Conservation (phyloP, 441 rosid genomes). For the Pelargonium citronellum region DNA sequence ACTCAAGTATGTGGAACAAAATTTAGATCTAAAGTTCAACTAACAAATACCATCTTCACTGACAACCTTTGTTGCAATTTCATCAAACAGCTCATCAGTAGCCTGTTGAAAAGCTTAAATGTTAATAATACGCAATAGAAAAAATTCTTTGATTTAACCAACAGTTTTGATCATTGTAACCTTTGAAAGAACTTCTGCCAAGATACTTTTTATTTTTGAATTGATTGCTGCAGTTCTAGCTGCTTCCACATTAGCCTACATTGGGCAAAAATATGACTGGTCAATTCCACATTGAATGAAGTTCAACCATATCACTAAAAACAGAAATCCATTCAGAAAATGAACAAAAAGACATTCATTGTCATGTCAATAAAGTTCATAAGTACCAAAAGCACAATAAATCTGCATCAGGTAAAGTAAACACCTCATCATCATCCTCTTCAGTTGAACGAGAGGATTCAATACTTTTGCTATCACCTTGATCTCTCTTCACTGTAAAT, state of each 20-base stretch:
- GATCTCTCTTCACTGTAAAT: constrained; percentile 46
- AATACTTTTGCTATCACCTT: constrained; percentile 55
- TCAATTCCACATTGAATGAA: constrained; percentile 5
- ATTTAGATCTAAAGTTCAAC: constrained; percentile 15
- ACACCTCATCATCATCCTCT: constrained; percentile 86
- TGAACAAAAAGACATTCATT: neutral
- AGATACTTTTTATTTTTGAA: constrained; percentile 85
- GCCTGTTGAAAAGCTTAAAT: constrained; percentile 48
- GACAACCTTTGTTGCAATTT: constrained; percentile 86
- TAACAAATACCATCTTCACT: constrained; percentile 63
- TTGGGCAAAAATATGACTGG: constrained; percentile 23
- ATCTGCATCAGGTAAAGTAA: constrained; percentile 13
- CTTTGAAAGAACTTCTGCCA: constrained; percentile 95
- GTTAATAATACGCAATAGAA: constrained; percentile 15
- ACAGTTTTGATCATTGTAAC: constrained; percentile 37
- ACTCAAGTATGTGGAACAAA: constrained; percentile 8
- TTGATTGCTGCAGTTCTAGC: constrained; percentile 67
- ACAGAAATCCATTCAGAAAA: neutral
- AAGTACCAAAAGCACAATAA: constrained; percentile 13
- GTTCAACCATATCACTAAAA: constrained; percentile 10
- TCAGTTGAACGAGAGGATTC: constrained; percentile 72
- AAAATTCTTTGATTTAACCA: neutral
- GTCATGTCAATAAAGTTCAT: neutral
- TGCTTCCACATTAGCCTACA: constrained; percentile 75
- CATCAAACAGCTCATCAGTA: constrained; percentile 85